Base-by-base conservation (phyloP, 495 filamentous ascomycete genomes). In the Aspergillus carlsbadensis region DNA sequence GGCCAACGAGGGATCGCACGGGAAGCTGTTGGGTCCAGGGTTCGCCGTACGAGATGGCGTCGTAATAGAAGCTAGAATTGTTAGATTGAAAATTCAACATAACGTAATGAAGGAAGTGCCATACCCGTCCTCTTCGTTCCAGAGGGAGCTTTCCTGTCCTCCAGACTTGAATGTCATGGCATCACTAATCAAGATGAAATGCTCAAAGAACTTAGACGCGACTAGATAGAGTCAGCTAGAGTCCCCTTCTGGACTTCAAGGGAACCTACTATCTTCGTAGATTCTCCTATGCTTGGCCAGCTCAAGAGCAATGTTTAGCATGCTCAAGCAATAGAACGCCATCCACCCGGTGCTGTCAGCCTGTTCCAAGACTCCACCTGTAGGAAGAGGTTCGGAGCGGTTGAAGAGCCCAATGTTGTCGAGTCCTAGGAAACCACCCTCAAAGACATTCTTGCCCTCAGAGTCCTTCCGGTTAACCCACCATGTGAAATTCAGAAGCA, bases 341-440 rank as follows among this genome's bases (percentile, higher is more conserved):
- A 98, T 98, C 93, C 93, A 98, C 47, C 93, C 93, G 6, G 93
- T 98, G 61, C 90, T 95, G 77, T 98, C 93, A 10, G 93, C 93
- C 74, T 98, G 93, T 71, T 97, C 93, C 15, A 98, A 80, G 2
- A 89, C 86, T 67, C 93, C 93, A 17, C 93, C 93, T 0, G 94
- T 97, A 10, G 93, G 93, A 29, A 98, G 76, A 5, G 94, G 92
- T 67, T 98, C 93, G 0, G 94, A 97, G n/a, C 93, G 90, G 67
- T 98, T 98, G 81, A 98, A 98, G 35, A 96, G 70, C 18, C 93
- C 93, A 65, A 98, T 97, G 65, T 98, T 98, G 74, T 98, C 93
- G 26, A 98, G 78, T 11, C 93, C 93, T n/a, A 97, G 71, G 78
- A 98, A 97, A 17, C 93, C 94, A 58, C 93, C 93, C 68, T 97